Evolutionary conservation across 1,284 basidiomycete genomes (phyloP).

Genomic region (Grifola frondosa): DNA sequence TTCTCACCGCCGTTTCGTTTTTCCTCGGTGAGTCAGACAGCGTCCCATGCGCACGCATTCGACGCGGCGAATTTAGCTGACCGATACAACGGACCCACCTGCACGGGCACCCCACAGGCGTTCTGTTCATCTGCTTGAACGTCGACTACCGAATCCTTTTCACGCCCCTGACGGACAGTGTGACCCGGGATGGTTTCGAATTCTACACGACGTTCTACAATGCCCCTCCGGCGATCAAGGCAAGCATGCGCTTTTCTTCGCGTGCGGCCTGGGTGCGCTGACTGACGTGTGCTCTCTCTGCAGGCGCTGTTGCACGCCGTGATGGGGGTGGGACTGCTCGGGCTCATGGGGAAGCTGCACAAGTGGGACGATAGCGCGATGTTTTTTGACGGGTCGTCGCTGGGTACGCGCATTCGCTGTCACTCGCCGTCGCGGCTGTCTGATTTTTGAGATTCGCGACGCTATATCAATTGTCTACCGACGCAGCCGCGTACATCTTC

Average conservation of each 20-base stretch:
- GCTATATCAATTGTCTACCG: constrained; percentile 1
- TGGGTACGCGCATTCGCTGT: constrained; percentile 51
- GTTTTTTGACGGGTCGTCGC: constrained; percentile 86
- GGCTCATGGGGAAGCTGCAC: constrained; percentile 75
- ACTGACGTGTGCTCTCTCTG: neutral
- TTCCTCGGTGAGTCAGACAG: constrained; percentile 50
- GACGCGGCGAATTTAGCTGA: constrained; percentile 5
- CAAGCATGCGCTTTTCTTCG: constrained; percentile 31
- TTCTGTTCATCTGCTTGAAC: constrained; percentile 85
- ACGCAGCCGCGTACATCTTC: constrained; percentile 70
- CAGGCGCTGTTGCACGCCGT: constrained; percentile 84
- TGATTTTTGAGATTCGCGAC: neutral
- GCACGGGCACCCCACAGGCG: constrained; percentile 46
- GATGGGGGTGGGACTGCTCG: constrained; percentile 72
- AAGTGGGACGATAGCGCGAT: constrained; percentile 88
- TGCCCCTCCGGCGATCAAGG: constrained; percentile 87
- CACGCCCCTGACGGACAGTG: constrained; percentile 60
- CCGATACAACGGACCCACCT: constrained; percentile 5
- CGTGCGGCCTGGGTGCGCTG: neutral
- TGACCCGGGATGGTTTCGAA: constrained; percentile 73
- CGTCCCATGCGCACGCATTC: constrained; percentile 4
- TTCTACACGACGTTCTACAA: constrained; percentile 92
- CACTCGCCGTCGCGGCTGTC: neutral
- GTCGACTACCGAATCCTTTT: constrained; percentile 83
- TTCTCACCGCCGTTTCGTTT: constrained; percentile 82